Evolutionary conservation across 495 filamentous ascomycete genomes (phyloP).

Genomic region (Trichocladium uniseriatum): DNA sequence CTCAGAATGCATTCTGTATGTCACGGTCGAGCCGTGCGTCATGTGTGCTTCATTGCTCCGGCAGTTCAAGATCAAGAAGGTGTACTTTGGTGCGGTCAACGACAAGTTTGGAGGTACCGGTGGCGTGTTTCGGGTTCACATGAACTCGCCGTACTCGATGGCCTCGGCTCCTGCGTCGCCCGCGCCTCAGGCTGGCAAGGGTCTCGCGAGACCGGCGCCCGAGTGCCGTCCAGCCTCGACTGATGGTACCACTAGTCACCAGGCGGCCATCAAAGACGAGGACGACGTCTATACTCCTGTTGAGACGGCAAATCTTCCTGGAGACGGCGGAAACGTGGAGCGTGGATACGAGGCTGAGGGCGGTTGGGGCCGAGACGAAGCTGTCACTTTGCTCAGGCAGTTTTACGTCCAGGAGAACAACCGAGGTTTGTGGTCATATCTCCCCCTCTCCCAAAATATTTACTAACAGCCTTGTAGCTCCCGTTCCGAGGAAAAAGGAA

Average conservation of each 20-base stretch:
- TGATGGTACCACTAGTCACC: background rate
- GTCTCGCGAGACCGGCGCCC: slow-evolving; percentile 19
- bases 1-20: slow-evolving; percentile 70
- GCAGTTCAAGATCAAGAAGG: slow-evolving; percentile 69
- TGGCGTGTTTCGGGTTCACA: slow-evolving; percentile 77
- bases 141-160: slow-evolving; percentile 45
- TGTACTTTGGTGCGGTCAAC: slow-evolving; percentile 92
- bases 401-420: slow-evolving; percentile 98
- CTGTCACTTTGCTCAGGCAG: slow-evolving; percentile 77
- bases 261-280: slow-evolving; percentile 1
- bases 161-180: slow-evolving; percentile 22
- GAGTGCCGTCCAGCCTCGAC: slow-evolving; percentile 19
- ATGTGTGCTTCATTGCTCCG: slow-evolving; percentile 94
- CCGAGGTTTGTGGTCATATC: slow-evolving; percentile 46
- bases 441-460: background rate
- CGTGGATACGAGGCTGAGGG: slow-evolving; percentile 66
- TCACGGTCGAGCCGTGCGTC: slow-evolving; percentile 94
- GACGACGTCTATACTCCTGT: background rate
- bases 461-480: slow-evolving; percentile 27
- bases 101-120: slow-evolving; percentile 95
- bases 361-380: slow-evolving; percentile 76
- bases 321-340: slow-evolving; percentile 49
- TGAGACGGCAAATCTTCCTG: slow-evolving; percentile 14
- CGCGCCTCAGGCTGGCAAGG: slow-evolving; percentile 23
- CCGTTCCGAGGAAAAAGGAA: slow-evolving; percentile 45